Conservation (phyloP, 2,329 filamentous ascomycete genomes). For the Cytospora paraplurivora region DNA sequence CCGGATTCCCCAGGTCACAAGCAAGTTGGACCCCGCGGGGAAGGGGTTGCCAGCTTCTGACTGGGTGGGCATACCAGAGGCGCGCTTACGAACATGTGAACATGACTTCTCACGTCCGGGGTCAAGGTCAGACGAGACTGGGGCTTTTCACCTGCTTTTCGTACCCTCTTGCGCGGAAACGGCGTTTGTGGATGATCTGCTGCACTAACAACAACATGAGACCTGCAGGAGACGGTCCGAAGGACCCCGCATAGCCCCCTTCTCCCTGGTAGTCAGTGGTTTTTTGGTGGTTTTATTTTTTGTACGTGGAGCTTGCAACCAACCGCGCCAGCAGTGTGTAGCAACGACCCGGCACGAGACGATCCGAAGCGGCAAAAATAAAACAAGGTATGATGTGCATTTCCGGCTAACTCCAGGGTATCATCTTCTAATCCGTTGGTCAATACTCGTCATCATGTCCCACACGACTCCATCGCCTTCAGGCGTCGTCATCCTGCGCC, state of each 20-base stretch:
- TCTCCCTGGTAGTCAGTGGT: not conserved
- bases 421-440: conserved; percentile 14
- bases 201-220: not conserved
- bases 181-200: not conserved
- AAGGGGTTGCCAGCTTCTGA: not conserved
- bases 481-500: not conserved
- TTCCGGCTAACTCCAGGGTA: conserved; percentile 14
- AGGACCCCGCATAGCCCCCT: not conserved
- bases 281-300: no score
- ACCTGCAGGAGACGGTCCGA: not conserved
- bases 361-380: not conserved
- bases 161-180: not conserved
- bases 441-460: not conserved
- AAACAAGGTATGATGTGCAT: not conserved
- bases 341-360: not conserved
- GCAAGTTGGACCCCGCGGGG: not conserved
- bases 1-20: not conserved
- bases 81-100: not conserved
- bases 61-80: not conserved
- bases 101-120: not conserved
- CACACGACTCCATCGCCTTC: not conserved
- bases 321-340: not conserved
- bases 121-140: not conserved
- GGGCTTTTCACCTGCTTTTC: not conserved
- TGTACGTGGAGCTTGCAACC: not conserved